These are phyloP conservation scores for Clonostachys sp. DNA, from an alignment of 2,329 filamentous ascomycete genomes.

Conservation along the genomic window DNA sequence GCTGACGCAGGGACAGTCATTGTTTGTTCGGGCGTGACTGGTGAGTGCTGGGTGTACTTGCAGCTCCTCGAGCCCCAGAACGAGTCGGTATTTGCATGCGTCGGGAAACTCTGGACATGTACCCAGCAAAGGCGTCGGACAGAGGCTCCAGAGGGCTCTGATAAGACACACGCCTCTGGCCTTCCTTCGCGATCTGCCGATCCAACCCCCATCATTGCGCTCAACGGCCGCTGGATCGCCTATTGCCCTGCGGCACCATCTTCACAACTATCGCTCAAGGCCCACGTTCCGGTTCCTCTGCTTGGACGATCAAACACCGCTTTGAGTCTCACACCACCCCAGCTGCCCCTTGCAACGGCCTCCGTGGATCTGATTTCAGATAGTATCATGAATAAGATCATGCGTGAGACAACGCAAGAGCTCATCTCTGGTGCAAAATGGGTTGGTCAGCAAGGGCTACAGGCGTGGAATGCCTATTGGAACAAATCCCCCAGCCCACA, in stretches of 20 bases:
- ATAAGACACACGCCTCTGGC: conserved; percentile 27
- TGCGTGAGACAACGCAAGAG: conserved; percentile 75
- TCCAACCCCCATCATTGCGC: conserved; percentile 62
- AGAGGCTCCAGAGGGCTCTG: conserved; percentile 40
- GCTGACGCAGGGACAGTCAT: conserved; percentile 68
- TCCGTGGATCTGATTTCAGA: conserved; percentile 69
- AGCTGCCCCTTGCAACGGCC: conserved; percentile 62
- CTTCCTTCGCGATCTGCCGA: conserved; percentile 32
- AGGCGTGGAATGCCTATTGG: conserved; percentile 80
- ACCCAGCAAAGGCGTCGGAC: conserved; percentile 58
- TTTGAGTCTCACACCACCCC: conserved; percentile 60
- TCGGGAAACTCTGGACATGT: conserved; percentile 90
- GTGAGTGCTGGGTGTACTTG: conserved; percentile 78
- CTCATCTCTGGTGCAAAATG: conserved; percentile 70
- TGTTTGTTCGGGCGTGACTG: conserved; percentile 75
- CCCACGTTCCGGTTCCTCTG: conserved; percentile 53
- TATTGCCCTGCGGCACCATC: conserved; percentile 71
- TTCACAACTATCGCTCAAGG: conserved; percentile 65
- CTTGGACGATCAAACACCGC: conserved; percentile 51
- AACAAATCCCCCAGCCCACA: conserved; percentile 45
- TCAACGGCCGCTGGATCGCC: conserved; percentile 72
- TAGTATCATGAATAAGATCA: conserved; percentile 69
- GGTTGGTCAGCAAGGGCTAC: conserved; percentile 71
- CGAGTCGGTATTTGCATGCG: conserved; percentile 52
- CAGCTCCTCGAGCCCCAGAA: conserved; percentile 40